Conservation (phyloP, 2,329 filamentous ascomycete species). For the Ophiobolus disseminans region DNA sequence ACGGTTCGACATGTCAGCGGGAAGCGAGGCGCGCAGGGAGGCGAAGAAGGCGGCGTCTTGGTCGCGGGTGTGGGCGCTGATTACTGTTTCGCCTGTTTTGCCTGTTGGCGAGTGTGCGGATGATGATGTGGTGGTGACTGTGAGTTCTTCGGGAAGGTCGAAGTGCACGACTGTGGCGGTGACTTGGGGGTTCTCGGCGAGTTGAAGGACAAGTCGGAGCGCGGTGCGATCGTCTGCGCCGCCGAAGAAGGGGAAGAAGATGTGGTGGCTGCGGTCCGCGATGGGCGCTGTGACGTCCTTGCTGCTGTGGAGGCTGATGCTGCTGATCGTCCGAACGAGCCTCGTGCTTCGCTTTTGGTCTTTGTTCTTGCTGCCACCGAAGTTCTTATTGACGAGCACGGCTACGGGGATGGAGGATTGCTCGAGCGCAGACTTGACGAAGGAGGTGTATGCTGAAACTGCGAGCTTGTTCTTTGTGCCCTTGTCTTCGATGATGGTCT, state of each 20-base stretch:
- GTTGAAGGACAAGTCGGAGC: constrained; percentile 80
- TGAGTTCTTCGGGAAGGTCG: constrained; percentile 38
- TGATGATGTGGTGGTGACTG: constrained; percentile 19
- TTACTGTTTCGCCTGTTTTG: constrained; percentile 25
- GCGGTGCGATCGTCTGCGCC: constrained; percentile 82
- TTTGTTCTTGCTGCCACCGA: constrained; percentile 59
- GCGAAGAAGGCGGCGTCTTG: constrained; percentile 64
- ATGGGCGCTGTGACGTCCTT: constrained; percentile 63
- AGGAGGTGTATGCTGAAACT: constrained; percentile 71
- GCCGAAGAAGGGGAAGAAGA: constrained; percentile 88
- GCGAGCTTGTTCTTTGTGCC: constrained; percentile 65
- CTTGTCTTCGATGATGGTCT: constrained; percentile 57
- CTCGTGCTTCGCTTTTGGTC: constrained; percentile 31
- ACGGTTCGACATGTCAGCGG: constrained; percentile 58
- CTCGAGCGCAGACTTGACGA: constrained; percentile 73
- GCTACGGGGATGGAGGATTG: constrained; percentile 72
- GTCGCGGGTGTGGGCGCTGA: constrained; percentile 36
- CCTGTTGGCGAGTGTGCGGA: constrained; percentile 14
- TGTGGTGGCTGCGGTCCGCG: constrained; percentile 75
- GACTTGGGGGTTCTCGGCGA: constrained; percentile 79
- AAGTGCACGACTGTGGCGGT: constrained; percentile 78
- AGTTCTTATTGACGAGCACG: constrained; percentile 78
- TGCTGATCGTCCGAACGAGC: constrained; percentile 41
- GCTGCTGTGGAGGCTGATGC: constrained; percentile 59
- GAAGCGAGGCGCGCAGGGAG: constrained; percentile 63